phyloP scores from a whole-genome alignment of 768 basidiomycete species.

The Serendipita sp. region DNA sequence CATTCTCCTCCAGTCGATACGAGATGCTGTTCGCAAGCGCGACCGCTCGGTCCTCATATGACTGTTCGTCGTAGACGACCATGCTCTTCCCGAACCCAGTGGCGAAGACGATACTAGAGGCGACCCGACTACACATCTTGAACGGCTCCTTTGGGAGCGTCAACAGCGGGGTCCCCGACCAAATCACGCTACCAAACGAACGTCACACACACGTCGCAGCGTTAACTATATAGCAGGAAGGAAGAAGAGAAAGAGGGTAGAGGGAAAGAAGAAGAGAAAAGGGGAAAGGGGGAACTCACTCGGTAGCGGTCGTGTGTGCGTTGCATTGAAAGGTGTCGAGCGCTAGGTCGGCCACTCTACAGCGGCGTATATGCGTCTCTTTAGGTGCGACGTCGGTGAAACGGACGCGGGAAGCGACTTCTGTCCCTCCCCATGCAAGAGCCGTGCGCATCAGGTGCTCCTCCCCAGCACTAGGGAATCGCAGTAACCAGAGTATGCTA shows the following conservation, averaged over 20 bases:
- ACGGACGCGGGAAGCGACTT: slow-evolving; percentile 28
- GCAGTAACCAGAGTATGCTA: slow-evolving; percentile 37
- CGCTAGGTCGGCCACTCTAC: slow-evolving; percentile 32
- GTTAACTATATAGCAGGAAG: slow-evolving; percentile 2
- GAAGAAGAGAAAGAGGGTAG: neutral
- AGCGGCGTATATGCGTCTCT: slow-evolving; percentile 29
- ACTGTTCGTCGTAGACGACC: slow-evolving; percentile 27
- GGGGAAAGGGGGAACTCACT: slow-evolving; percentile 19
- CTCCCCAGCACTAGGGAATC: slow-evolving; percentile 34
- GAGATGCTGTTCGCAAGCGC: slow-evolving; percentile 21
- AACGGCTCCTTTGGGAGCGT: slow-evolving; percentile 30
- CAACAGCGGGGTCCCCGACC: slow-evolving; percentile 35
- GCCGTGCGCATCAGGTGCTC: slow-evolving; percentile 28
- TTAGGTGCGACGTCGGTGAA: slow-evolving; percentile 36
- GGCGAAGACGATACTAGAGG: slow-evolving; percentile 30
- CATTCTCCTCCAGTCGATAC: slow-evolving; percentile 12
- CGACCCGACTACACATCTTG: slow-evolving; percentile 38
- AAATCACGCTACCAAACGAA: slow-evolving; percentile 25
- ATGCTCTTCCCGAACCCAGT: slow-evolving; percentile 33
- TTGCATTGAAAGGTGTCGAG: slow-evolving; percentile 41
- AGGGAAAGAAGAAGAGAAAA: no score
- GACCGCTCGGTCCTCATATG: slow-evolving; percentile 32
- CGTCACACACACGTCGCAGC: neutral
- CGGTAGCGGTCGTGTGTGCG: slow-evolving; percentile 35
- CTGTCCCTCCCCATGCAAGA: slow-evolving; percentile 28